Base-by-base conservation (phyloP, 495 filamentous ascomycete genomes). In the Aspergillus biplanus region DNA sequence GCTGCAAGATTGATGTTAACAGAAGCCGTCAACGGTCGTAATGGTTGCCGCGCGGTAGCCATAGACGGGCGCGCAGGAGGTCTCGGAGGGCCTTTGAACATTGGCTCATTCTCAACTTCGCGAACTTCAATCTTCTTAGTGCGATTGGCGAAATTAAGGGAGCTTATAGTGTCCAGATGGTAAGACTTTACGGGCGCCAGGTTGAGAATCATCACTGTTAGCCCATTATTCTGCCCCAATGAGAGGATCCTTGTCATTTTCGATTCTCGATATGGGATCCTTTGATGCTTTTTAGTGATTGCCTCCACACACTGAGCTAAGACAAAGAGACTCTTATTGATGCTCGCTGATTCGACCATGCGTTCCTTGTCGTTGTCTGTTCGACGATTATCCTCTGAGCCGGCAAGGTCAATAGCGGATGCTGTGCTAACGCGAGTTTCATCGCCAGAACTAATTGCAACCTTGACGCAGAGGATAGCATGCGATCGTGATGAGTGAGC, bases 241-340 rank as follows among this genome's bases (percentile, higher is more conserved):
- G 89, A 93, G 33, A 99, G 73, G 35, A 99, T 97, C 39, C 95
- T 83, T 5, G 95, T 99, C 95, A 98, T 97, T 80, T 98, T 99
- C 31, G 88, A 92, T 73, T 99, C 95, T 58, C 93, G 85, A 71
- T 96, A 97, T 0, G 95, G 95, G 62, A 98, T 94, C 27, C 95
- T 86, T 56, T 85, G 84, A 56, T 89, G 85, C 69, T 90, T 90
- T 69, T 87, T 88, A 61, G 83, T 86, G 66, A 99, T 99, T 13
- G 95, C 95, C 75, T 99, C 95, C 49, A 98, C 92, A 69, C 95
- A 99, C 72, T 97, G 93, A 27, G 92, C 92, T 33, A 99, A 79
- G 34, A 97, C 93, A 67, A 99, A 99, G 11, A 99, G 82, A 64
- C 89, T 93, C 79, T 97, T 99, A 82, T 99, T 99, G 80, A 99